These are phyloP conservation scores for Piloderma croceum DNA, from an alignment of 768 basidiomycete genomes.

Conservation along the genomic window DNA sequence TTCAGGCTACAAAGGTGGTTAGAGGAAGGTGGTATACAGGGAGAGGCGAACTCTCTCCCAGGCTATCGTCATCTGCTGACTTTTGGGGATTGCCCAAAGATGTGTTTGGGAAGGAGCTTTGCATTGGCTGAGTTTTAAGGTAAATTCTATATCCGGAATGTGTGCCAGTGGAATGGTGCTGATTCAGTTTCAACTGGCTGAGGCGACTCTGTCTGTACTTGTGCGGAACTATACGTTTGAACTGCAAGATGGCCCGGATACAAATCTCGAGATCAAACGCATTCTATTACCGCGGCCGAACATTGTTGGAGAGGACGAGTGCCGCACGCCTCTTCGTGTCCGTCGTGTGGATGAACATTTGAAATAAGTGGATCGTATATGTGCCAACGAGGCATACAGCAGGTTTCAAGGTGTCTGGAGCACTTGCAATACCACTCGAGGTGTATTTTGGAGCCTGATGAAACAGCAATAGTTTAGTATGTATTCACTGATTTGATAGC, in stretches of 20 bases:
- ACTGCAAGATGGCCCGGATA: constrained; percentile 34
- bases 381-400: too few relatives aligned
- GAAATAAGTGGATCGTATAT: too few relatives aligned
- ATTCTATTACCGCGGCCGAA: too few relatives aligned
- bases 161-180: not conserved
- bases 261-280: constrained; percentile 24
- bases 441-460: too few relatives aligned
- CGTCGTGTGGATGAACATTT: too few relatives aligned
- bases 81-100: constrained; percentile 47
- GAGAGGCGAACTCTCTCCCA: constrained; percentile 12
- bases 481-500: too few relatives aligned
- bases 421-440: not conserved
- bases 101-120: constrained; percentile 45
- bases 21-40: constrained; percentile 22
- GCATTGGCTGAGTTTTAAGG: constrained; percentile 36
- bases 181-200: constrained; percentile 2
- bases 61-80: constrained; percentile 48
- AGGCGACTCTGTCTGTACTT: constrained; percentile 42
- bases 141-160: not conserved
- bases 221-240: constrained; percentile 39
- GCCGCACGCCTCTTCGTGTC: too few relatives aligned
- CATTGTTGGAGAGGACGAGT: too few relatives aligned
- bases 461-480: too few relatives aligned
- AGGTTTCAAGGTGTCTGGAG: too few relatives aligned
- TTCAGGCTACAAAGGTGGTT: constrained; percentile 69